These are phyloP conservation scores for Cladosporium halotolerans DNA, from an alignment of 2,329 filamentous ascomycete genomes.

Conservation along the genomic window DNA sequence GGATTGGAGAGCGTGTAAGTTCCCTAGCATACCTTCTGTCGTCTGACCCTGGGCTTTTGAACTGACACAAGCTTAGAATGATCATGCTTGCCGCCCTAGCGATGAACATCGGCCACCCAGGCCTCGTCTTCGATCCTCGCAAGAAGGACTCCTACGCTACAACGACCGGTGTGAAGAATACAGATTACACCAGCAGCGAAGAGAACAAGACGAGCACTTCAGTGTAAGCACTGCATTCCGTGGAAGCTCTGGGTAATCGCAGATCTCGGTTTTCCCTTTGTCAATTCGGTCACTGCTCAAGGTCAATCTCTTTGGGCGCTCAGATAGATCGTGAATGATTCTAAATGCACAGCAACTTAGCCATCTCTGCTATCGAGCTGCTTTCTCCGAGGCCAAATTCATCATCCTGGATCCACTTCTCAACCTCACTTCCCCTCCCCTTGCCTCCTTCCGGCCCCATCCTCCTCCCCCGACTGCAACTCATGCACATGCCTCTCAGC, in stretches of 20 bases:
- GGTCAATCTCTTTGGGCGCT: background rate
- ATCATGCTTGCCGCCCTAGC: constrained; percentile 1
- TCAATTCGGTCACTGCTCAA: background rate
- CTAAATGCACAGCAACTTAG: background rate
- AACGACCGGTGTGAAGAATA: background rate
- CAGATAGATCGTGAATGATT: background rate
- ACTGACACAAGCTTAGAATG: constrained; percentile 4
- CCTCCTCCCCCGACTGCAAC: background rate
- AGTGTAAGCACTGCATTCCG: background rate
- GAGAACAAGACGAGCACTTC: background rate
- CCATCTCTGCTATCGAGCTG: background rate
- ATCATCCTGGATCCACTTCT: background rate
- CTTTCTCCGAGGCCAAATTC: background rate
- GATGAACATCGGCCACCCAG: constrained; percentile 7
- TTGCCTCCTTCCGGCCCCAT: background rate
- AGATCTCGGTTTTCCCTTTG: no score
- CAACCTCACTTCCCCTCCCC: background rate
- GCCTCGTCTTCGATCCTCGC: constrained; percentile 4
- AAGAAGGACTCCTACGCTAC: background rate
- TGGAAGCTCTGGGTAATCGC: no score
- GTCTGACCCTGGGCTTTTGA: background rate
- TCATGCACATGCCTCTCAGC: constrained; percentile 10
- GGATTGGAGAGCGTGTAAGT: constrained; percentile 26
- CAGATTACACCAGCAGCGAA: constrained; percentile 1
- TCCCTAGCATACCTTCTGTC: background rate